Conservation (phyloP, 768 basidiomycete species). For the Russula earlei region DNA sequence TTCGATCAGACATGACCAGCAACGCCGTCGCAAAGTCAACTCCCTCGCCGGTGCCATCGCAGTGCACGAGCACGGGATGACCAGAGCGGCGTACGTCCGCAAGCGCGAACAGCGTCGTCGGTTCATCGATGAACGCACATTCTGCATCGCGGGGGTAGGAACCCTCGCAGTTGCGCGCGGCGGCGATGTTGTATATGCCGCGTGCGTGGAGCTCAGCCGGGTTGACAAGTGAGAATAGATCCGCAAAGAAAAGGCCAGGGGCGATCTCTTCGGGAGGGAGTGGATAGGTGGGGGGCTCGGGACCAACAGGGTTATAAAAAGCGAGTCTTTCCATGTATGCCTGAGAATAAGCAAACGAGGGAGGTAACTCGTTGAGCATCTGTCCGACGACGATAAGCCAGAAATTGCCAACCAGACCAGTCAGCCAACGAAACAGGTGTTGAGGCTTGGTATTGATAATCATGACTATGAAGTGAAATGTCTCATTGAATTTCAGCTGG, state of each 20-base stretch:
- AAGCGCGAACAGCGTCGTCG: constrained; percentile 11
- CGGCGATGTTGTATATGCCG: constrained; percentile 11
- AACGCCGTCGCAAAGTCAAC: constrained; percentile 12
- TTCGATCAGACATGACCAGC: constrained; percentile 12
- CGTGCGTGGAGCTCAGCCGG: not conserved
- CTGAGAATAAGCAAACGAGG: no score
- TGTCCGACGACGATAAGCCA: no score
- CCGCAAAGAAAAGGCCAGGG: constrained; percentile 10
- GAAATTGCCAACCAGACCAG: no score
- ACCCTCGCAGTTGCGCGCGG: constrained; percentile 7
- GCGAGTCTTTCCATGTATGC: constrained; percentile 2
- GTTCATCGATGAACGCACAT: constrained; percentile 13
- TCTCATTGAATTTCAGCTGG: no score
- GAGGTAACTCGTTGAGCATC: no score
- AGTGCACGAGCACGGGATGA: constrained; percentile 12
- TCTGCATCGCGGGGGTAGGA: constrained; percentile 12
- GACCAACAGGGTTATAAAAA: not conserved
- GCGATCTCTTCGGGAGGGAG: constrained; percentile 8
- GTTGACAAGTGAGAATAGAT: constrained; percentile 14
- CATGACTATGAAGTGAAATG: no score
- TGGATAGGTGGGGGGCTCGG: constrained; percentile 13
- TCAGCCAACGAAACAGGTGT: no score
- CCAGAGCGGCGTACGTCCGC: constrained; percentile 14
- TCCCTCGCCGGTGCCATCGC: constrained; percentile 14
- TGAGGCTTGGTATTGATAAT: no score